Conservation (phyloP, 305 asterid genomes). For the Fraxinus paxiana region DNA sequence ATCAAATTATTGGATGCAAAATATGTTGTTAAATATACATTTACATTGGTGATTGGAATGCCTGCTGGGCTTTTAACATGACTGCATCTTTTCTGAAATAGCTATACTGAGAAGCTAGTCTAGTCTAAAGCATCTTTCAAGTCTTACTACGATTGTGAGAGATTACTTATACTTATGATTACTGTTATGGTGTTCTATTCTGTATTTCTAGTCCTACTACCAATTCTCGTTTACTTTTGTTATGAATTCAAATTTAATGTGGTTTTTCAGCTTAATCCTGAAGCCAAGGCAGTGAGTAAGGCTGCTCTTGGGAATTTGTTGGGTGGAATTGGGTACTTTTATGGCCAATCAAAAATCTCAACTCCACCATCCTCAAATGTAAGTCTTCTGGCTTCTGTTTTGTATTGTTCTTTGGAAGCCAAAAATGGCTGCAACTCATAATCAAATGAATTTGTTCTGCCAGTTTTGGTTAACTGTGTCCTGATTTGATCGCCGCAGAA, state of each 20-base stretch:
- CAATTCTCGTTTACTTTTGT: slow-evolving; percentile 8
- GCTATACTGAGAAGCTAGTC: slow-evolving; percentile 2
- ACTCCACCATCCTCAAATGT: slow-evolving; percentile 60
- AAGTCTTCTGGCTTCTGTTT: slow-evolving; percentile 31
- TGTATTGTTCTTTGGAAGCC: background rate
- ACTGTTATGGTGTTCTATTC: background rate
- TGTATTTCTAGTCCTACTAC: background rate
- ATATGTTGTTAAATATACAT: slow-evolving; percentile 15
- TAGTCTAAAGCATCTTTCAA: slow-evolving; percentile 1
- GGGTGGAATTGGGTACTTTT: slow-evolving; percentile 94
- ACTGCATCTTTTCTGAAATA: background rate
- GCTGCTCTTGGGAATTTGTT: slow-evolving; percentile 84
- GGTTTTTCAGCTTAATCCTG: slow-evolving; percentile 61
- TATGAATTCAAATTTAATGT: slow-evolving; percentile 25
- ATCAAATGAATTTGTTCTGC: background rate
- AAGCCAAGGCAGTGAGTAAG: slow-evolving; percentile 61
- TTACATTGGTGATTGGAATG: background rate
- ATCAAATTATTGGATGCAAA: slow-evolving; percentile 11
- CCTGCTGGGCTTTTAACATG: background rate
- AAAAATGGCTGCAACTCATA: background rate
- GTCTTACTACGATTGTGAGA: background rate
- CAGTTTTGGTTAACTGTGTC: background rate
- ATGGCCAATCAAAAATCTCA: slow-evolving; percentile 86
- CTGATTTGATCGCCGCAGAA: background rate
- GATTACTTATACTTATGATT: background rate